Evolutionary conservation across 2,329 filamentous ascomycete genomes (phyloP).

Genomic region (Nemania sp.): DNA sequence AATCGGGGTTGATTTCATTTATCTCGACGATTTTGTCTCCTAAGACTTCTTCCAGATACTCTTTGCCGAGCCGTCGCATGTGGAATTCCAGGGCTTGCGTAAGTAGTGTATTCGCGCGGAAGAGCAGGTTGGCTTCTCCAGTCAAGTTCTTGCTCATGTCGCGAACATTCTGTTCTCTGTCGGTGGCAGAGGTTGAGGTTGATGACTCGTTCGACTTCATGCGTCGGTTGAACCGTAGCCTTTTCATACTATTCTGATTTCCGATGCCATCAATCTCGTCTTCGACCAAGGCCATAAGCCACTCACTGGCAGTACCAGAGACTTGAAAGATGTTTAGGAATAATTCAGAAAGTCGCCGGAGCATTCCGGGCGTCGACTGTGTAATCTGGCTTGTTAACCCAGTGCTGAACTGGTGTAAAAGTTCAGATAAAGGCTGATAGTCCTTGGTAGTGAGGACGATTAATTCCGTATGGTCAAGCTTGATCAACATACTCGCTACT

Average conservation of each 20-base stretch:
- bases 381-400: constrained; percentile 86
- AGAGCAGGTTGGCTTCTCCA: constrained; percentile 90
- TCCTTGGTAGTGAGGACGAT: constrained; percentile 86
- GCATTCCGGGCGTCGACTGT: constrained; percentile 73
- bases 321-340: constrained; percentile 96
- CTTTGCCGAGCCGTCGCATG: constrained; percentile 91
- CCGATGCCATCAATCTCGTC: constrained; percentile 95
- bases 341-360: constrained; percentile 81
- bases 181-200: constrained; percentile 62
- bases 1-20: constrained; percentile 87
- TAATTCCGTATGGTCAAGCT: constrained; percentile 82
- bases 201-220: constrained; percentile 72
- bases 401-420: constrained; percentile 83
- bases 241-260: constrained; percentile 76
- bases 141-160: constrained; percentile 80
- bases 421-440: constrained; percentile 79
- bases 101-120: constrained; percentile 90
- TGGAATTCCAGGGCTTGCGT: constrained; percentile 94
- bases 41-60: constrained; percentile 87
- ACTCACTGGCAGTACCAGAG: constrained; percentile 80
- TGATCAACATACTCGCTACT: constrained; percentile 84
- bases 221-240: constrained; percentile 72
- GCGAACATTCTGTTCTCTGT: constrained; percentile 72
- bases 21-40: constrained; percentile 87
- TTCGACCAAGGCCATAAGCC: constrained; percentile 91